phyloP scores from a whole-genome alignment of 139 green algal genomes.

The Zygnema circumcarinatum region DNA sequence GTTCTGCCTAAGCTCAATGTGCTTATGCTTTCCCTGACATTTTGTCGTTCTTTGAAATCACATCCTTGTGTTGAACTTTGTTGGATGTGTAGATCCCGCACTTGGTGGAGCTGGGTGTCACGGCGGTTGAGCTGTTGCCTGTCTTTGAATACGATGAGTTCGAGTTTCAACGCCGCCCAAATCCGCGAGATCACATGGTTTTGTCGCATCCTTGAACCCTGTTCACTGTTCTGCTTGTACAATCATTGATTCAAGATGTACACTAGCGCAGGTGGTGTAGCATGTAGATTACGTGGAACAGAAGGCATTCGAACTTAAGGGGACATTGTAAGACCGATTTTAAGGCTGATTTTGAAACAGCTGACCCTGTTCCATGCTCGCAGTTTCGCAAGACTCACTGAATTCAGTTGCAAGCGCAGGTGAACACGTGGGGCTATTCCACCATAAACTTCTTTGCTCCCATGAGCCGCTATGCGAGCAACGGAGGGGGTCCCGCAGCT shows the following conservation, averaged over 20 bases:
- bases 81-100: conserved; percentile 78
- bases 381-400: too few relatives aligned
- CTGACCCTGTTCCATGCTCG: too few relatives aligned
- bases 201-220: background rate
- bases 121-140: conserved; percentile 95
- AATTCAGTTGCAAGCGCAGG: conserved; percentile 24
- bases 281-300: background rate
- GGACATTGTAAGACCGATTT: background rate
- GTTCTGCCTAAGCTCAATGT: too few relatives aligned
- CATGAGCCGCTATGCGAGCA: conserved; percentile 83
- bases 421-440: conserved; percentile 99
- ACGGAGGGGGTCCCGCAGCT: conserved; percentile 40
- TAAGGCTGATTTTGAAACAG: too few relatives aligned
- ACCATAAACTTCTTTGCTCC: conserved; percentile 93
- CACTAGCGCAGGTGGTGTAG: background rate
- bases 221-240: background rate
- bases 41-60: too few relatives aligned
- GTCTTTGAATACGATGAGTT: conserved; percentile 98
- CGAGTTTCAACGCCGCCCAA: conserved; percentile 85
- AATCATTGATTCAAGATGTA: background rate
- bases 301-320: too few relatives aligned
- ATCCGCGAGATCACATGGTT: conserved; percentile 64
- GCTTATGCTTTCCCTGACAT: too few relatives aligned
- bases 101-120: conserved; percentile 90
- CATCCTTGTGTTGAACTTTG: background rate